A percentile compares a stretch with the other conserved stretches of the same genome.
Evolutionary conservation across 2,329 filamentous ascomycete genomes (phyloP).

Genomic region (Pseudonectria buxi): DNA sequence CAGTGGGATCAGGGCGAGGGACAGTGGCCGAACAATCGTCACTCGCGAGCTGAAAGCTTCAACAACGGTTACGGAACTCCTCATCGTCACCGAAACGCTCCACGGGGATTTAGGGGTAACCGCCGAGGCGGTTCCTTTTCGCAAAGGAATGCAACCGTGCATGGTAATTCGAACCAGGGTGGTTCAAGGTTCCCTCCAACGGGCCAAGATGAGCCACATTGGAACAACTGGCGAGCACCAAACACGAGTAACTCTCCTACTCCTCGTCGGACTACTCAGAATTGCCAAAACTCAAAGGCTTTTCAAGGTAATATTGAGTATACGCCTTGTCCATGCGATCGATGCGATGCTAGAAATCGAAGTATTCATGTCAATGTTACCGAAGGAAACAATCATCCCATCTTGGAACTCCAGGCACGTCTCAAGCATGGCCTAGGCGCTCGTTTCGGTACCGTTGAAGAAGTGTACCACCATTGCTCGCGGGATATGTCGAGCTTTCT

Average conservation of each 20-base stretch:
- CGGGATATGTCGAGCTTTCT: constrained; percentile 13
- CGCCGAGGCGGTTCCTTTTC: constrained; percentile 12
- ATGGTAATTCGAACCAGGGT: constrained; percentile 6
- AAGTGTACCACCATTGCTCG: constrained; percentile 9
- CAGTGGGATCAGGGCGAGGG: too few species aligned
- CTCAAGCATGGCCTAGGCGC: constrained; percentile 23
- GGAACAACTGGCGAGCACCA: constrained; percentile 15
- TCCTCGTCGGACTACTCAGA: too few species aligned
- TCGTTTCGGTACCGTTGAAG: constrained; percentile 26
- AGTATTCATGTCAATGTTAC: constrained; percentile 23
- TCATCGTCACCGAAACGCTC: constrained; percentile 10
- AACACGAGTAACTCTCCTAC: constrained; percentile 1
- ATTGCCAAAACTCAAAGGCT: constrained; percentile 18
- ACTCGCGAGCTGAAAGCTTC: constrained; percentile 6
- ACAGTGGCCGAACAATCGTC: neutral
- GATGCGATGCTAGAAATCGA: constrained; percentile 24
- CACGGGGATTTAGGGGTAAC: constrained; percentile 5
- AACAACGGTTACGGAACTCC: constrained; percentile 1
- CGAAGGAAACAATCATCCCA: neutral
- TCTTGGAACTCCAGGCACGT: constrained; percentile 19
- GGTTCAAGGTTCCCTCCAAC: constrained; percentile 5
- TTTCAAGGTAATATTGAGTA: constrained; percentile 15
- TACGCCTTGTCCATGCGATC: constrained; percentile 22
- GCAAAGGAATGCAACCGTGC: constrained; percentile 15
- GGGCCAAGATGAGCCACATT: constrained; percentile 9